Conservation (phyloP, 1,284 basidiomycete genomes). For the Naganishia liquefaciens region DNA sequence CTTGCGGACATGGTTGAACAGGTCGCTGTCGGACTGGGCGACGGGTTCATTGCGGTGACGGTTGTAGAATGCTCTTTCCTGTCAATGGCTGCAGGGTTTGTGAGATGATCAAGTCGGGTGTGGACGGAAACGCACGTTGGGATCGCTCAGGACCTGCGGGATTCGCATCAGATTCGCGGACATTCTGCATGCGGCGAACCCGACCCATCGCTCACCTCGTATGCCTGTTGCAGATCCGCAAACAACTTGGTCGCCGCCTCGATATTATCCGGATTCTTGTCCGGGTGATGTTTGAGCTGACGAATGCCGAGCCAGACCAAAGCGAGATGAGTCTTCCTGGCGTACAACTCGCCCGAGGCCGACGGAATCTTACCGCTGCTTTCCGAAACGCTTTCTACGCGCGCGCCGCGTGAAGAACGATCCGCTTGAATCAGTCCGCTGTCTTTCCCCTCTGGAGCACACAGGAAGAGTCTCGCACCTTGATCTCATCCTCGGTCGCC, state of each 20-base stretch:
- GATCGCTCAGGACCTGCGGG: slow-evolving; percentile 77
- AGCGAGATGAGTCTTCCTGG: background rate
- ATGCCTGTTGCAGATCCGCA: slow-evolving; percentile 86
- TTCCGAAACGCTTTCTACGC: slow-evolving; percentile 74
- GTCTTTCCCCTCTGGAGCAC: too few species aligned
- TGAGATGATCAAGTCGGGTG: background rate
- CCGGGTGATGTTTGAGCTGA: slow-evolving; percentile 78
- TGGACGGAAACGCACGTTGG: slow-evolving; percentile 65
- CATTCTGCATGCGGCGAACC: slow-evolving; percentile 26
- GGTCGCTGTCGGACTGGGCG: slow-evolving; percentile 78
- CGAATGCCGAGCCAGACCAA: background rate
- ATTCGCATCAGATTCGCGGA: too few species aligned
- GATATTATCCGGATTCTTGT: slow-evolving; percentile 78
- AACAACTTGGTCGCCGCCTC: slow-evolving; percentile 88
- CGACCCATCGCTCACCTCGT: slow-evolving; percentile 65
- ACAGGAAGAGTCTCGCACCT: too few species aligned
- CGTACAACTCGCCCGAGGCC: background rate
- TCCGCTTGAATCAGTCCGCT: background rate
- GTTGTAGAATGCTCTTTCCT: slow-evolving; percentile 99
- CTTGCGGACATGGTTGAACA: slow-evolving; percentile 79
- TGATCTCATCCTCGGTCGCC: slow-evolving; percentile 84
- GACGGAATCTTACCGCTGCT: slow-evolving; percentile 60
- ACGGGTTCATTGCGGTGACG: slow-evolving; percentile 83
- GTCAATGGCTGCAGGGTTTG: too few species aligned
- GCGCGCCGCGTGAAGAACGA: background rate